A percentile compares a stretch with the other conserved stretches of the same genome.
phyloP scores from a whole-genome alignment of 75 land plant species.

The Chamaecyparis obtusa region DNA sequence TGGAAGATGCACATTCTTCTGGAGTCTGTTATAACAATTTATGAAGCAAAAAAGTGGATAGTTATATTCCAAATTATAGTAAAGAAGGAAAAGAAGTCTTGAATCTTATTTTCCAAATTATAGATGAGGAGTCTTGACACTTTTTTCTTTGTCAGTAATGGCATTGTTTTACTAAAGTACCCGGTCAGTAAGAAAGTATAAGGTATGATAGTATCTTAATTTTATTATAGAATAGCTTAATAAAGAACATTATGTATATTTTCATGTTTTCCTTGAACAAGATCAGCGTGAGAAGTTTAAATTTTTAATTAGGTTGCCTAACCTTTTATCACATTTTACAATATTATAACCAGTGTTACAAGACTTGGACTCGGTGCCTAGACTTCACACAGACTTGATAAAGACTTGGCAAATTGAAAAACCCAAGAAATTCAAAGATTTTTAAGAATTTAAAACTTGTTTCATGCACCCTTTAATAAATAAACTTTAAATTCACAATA shows the following conservation, averaged over 20 bases:
- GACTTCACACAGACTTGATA: too few relatives aligned
- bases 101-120: background rate
- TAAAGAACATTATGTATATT: background rate
- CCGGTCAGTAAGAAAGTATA: background rate
- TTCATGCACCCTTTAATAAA: too few relatives aligned
- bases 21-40: conserved; percentile 56
- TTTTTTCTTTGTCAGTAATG: background rate
- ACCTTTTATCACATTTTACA: too few relatives aligned
- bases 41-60: background rate
- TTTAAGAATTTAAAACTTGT: too few relatives aligned
- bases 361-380: too few relatives aligned
- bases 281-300: background rate
- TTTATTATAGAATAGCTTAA: background rate
- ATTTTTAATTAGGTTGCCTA: too few relatives aligned
- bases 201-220: background rate
- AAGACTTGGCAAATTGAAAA: too few relatives aligned
- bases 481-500: too few relatives aligned
- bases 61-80: background rate
- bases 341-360: background rate
- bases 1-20: conserved; percentile 59
- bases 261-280: background rate
- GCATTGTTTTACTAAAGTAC: background rate
- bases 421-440: too few relatives aligned
- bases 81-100: background rate
- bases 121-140: background rate